phyloP scores from a whole-genome alignment of 768 basidiomycete genomes.

The Hydnomerulius pinastri region DNA sequence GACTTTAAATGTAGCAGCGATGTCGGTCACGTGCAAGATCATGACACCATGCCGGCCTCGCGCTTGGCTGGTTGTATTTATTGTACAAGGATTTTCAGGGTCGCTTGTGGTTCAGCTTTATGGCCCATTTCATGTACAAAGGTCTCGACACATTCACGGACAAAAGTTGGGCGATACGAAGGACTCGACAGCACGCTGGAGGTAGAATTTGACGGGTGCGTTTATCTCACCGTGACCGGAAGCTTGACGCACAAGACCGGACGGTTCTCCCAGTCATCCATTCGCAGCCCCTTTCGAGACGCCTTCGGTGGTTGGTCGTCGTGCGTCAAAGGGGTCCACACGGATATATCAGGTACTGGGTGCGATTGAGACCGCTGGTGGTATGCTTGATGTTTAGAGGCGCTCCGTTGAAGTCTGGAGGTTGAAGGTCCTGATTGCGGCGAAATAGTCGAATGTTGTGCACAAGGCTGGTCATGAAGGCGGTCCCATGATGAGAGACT shows the following conservation, averaged over 20 bases:
- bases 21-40: too few species aligned
- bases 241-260: background rate
- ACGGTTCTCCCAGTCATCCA: background rate
- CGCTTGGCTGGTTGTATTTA: too few species aligned
- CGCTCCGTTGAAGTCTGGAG: background rate
- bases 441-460: background rate
- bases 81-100: too few species aligned
- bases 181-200: background rate
- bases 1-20: too few species aligned
- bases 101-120: too few species aligned
- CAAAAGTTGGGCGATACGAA: background rate
- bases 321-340: background rate
- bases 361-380: background rate
- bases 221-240: background rate
- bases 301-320: background rate
- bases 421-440: background rate
- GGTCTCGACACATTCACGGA: too few species aligned
- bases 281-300: background rate
- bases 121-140: too few species aligned
- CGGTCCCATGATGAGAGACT: background rate
- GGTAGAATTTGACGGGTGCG: background rate
- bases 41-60: too few species aligned
- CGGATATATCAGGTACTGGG: background rate
- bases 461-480: background rate
- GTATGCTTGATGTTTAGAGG: background rate